Base-by-base conservation (phyloP, 768 basidiomycete species). In the Trametopsis cervina region DNA sequence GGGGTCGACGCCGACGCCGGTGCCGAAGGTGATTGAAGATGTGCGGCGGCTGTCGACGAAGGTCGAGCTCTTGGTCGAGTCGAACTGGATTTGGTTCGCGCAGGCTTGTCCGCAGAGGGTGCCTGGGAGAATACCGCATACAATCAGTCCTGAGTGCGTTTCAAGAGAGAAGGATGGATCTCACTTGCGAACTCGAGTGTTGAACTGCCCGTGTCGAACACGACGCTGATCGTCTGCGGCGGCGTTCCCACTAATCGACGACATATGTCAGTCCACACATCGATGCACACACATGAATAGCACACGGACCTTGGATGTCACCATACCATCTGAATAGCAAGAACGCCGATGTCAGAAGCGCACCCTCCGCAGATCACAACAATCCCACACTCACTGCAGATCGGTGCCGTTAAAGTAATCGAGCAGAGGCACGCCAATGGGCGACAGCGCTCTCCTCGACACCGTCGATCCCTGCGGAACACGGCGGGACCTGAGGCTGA, bases 401-500 rank as follows among this genome's bases (percentile, higher is more conserved):
- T 79, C 78, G 29, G 77, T 78, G 36, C 77, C 77, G 42, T 68
- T 53, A 64, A 77, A 78, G 58, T 76, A 76, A 62, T 78, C 76
- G 11, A 65, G 66, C 13, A 78, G 61, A 39, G 74, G 74, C 29
- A 73, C 62, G n/a, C 63, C 68, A 23, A 65, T 57, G 6, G 76
- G 68, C 24, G 63, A 55, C 4, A 58, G 42, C 4, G 58, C 58
- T n/a, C 57, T 44, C 35, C 50, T 54, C 20, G 50, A 47, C 12
- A 56, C 3, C 12, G 46, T 38, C 6, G 40, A 26, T 2, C 55
- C 57, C n/a, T 17, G 29, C 10, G 56, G 49, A 4, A 57, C 37
- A 37, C 46, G 53, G 37, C 61, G 56, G 11, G 61, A 53, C 22
- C 53, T 47, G 2, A 63, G 43, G 4, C 44, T 36, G 50, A 63